A percentile compares a stretch with the other conserved stretches of the same genome.
Conservation (phyloP, 2,329 filamentous ascomycete genomes). For the Aspergillus piperis region DNA sequence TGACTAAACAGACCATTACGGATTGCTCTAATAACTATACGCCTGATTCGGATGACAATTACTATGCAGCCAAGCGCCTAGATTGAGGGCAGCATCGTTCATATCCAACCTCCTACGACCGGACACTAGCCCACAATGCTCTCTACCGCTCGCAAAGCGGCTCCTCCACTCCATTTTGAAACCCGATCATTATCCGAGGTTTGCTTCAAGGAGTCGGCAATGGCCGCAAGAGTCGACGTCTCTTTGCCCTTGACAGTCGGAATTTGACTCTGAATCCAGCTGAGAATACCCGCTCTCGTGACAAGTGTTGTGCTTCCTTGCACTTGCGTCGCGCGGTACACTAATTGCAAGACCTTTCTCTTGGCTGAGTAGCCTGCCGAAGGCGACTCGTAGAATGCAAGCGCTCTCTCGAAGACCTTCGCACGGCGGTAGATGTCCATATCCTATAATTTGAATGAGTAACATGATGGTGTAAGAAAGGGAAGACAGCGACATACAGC, state of each 20-base stretch:
- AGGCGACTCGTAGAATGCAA: conserved; percentile 68
- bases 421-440: conserved; percentile 55
- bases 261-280: conserved; percentile 69
- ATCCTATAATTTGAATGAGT: conserved; percentile 37
- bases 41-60: conserved; percentile 1
- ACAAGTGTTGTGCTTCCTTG: conserved; percentile 77
- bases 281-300: conserved; percentile 72
- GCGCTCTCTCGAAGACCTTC: conserved; percentile 72
- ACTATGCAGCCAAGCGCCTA: neutral
- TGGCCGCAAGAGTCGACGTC: conserved; percentile 49
- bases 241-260: conserved; percentile 51
- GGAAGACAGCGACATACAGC: conserved; percentile 45
- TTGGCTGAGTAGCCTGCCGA: conserved; percentile 62
- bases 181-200: conserved; percentile 69
- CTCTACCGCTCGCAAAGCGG: conserved; percentile 36
- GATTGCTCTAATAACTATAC: neutral
- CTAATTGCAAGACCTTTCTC: conserved; percentile 61
- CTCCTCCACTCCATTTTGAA: conserved; percentile 64
- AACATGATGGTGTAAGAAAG: neutral
- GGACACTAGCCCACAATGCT: conserved; percentile 20
- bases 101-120: neutral
- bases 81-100: conserved; percentile 1
- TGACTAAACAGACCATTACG: neutral
- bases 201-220: conserved; percentile 63
- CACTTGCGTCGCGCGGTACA: conserved; percentile 68